Percentiles rank a stretch among this genome's conserved stretches.
phyloP scores from a whole-genome alignment of 352 stramenopile species.

The Pythium folliculosum region DNA sequence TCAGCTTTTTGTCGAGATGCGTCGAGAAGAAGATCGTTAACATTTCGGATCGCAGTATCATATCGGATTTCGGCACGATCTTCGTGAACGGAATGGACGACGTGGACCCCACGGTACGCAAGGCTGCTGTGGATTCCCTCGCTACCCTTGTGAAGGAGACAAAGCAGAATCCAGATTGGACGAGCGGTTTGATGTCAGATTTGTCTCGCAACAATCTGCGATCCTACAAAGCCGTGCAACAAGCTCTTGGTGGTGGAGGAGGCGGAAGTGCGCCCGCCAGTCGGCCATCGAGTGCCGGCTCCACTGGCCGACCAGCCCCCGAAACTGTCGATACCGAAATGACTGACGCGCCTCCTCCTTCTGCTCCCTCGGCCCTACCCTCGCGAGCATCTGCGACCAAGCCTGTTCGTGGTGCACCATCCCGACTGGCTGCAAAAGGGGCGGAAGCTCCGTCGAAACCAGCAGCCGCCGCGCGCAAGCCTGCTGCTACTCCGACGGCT shows the following conservation, averaged over 20 bases:
- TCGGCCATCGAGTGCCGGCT: conserved; percentile 35
- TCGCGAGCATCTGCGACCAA: conserved; percentile 30
- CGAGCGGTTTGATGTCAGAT: conserved; percentile 63
- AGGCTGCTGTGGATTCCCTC: conserved; percentile 70
- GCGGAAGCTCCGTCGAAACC: conserved; percentile 20
- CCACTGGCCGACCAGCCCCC: conserved; percentile 15
- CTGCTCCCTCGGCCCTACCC: not conserved
- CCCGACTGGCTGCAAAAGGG: conserved; percentile 52
- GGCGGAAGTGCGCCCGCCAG: conserved; percentile 30
- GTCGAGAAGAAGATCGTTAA: conserved; percentile 75
- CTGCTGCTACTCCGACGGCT: conserved; percentile 1
- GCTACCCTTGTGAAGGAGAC: conserved; percentile 58
- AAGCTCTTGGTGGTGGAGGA: conserved; percentile 37
- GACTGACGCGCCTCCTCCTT: conserved; percentile 11
- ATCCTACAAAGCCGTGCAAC: conserved; percentile 67
- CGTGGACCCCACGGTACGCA: conserved; percentile 77
- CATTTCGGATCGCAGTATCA: conserved; percentile 54
- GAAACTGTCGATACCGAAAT: conserved; percentile 29
- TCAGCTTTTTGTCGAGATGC: conserved; percentile 67
- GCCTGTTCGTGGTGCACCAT: conserved; percentile 30
- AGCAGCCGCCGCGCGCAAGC: conserved; percentile 26
- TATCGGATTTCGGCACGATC: conserved; percentile 64
- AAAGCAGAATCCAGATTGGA: conserved; percentile 49
- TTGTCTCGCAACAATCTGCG: conserved; percentile 73
- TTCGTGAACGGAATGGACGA: conserved; percentile 74